Evolutionary conservation across 306 rosid species (phyloP).

Genomic region (Castanea mollissima): DNA sequence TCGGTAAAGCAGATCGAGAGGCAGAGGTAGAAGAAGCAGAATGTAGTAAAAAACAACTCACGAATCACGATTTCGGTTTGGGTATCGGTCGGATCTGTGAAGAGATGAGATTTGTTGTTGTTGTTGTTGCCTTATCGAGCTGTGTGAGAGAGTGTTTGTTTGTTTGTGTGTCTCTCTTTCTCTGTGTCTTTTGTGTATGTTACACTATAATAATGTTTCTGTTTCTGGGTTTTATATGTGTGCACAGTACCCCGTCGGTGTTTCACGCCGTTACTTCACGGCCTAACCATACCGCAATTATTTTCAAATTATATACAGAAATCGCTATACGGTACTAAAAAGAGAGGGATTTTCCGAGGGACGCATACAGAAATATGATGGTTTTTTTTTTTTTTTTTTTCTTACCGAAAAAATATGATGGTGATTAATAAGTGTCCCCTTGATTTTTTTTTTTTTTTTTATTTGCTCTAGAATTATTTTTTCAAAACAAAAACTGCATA

Average conservation of each 20-base stretch:
- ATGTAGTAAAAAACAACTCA: constrained; percentile 36
- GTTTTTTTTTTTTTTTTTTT: too few species aligned
- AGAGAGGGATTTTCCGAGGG: background rate
- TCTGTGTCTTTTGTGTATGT: background rate
- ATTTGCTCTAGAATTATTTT: too few species aligned
- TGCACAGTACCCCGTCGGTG: constrained; percentile 46
- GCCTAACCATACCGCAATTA: background rate
- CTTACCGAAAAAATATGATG: too few species aligned
- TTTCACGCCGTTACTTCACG: constrained; percentile 64
- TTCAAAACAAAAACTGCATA: too few species aligned
- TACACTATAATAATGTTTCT: constrained; percentile 12
- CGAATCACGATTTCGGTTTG: constrained; percentile 53
- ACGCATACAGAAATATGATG: too few species aligned
- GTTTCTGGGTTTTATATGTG: constrained; percentile 40
- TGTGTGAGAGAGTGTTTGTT: constrained; percentile 5
- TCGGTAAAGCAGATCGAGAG: background rate
- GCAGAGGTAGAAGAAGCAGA: background rate
- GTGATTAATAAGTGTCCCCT: too few species aligned
- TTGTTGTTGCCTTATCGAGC: constrained; percentile 16
- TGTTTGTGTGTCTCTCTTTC: background rate
- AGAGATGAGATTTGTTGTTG: constrained; percentile 1
- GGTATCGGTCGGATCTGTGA: constrained; percentile 47
- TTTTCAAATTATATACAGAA: background rate
- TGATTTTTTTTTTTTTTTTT: too few species aligned
- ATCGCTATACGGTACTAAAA: background rate